These are phyloP conservation scores for Dacryopinax primogenitus DNA, from an alignment of 768 basidiomycete species.

Conservation along the genomic window DNA sequence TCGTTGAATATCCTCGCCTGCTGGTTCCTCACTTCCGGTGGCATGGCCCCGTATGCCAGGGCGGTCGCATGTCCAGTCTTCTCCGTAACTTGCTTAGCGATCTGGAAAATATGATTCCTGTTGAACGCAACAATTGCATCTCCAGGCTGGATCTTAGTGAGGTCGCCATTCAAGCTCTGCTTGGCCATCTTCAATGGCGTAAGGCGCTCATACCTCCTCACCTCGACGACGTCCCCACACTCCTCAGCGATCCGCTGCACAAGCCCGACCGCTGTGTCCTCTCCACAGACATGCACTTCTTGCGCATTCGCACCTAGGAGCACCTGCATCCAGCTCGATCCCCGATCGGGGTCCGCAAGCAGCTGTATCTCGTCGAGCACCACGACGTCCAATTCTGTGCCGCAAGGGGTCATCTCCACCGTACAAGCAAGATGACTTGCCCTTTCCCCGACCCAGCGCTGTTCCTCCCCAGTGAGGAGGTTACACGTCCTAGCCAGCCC, in stretches of 20 bases:
- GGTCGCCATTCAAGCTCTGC: constrained; percentile 47
- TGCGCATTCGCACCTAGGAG: constrained; percentile 61
- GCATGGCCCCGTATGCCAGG: constrained; percentile 82
- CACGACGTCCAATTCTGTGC: constrained; percentile 50
- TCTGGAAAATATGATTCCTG: constrained; percentile 55
- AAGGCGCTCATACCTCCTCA: constrained; percentile 77
- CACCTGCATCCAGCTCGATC: constrained; percentile 69
- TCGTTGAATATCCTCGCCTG: constrained; percentile 91
- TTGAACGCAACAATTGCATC: constrained; percentile 89
- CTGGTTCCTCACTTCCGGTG: constrained; percentile 81
- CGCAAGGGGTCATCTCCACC: constrained; percentile 70
- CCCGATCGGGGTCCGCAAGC: constrained; percentile 67
- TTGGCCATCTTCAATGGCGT: constrained; percentile 67
- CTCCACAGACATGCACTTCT: constrained; percentile 90
- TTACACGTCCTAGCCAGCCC: constrained; percentile 64
- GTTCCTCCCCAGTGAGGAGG: constrained; percentile 85
- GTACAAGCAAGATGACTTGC: constrained; percentile 67
- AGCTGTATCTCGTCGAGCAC: constrained; percentile 98
- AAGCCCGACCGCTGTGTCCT: constrained; percentile 81
- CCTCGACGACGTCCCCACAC: constrained; percentile 67
- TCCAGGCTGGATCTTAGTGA: constrained; percentile 52
- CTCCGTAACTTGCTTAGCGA: constrained; percentile 62
- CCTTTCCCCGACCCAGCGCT: constrained; percentile 46
- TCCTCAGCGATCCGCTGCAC: constrained; percentile 52
- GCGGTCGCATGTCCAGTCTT: constrained; percentile 69